These are phyloP conservation scores for Leishmania braziliensis DNA, from an alignment of 208 protist genomes.

Conservation along the genomic window DNA sequence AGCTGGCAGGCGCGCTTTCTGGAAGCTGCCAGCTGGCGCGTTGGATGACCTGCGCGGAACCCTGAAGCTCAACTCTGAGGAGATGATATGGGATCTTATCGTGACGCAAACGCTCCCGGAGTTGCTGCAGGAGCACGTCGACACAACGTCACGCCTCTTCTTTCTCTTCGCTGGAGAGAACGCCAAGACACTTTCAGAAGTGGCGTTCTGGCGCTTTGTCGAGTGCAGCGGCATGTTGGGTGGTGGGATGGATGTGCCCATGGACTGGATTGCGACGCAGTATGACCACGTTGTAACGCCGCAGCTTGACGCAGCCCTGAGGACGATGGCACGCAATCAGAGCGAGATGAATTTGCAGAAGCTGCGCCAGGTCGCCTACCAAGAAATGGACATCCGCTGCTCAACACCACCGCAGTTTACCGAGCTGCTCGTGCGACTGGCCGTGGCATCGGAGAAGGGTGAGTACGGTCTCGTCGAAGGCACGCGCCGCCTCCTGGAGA, in stretches of 20 bases:
- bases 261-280: conserved; percentile 42
- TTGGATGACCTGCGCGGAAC: conserved; percentile 53
- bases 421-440: conserved; percentile 75
- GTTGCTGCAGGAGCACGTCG: conserved; percentile 50
- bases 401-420: conserved; percentile 71
- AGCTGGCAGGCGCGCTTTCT: conserved; percentile 40
- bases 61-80: conserved; percentile 27
- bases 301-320: conserved; percentile 55
- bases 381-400: conserved; percentile 82
- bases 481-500: conserved; percentile 46
- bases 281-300: conserved; percentile 83
- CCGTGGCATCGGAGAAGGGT: conserved; percentile 32
- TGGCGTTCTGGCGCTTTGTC: conserved; percentile 82
- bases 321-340: conserved; percentile 42
- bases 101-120: conserved; percentile 37
- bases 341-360: conserved; percentile 45
- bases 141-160: conserved; percentile 59
- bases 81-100: conserved; percentile 43
- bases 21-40: conserved; percentile 42
- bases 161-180: conserved; percentile 69
- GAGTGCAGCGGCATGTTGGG: conserved; percentile 36
- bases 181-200: conserved; percentile 61
- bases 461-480: conserved; percentile 49
- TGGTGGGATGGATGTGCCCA: conserved; percentile 31
- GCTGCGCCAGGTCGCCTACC: conserved; percentile 49